Base-by-base conservation (phyloP, 2,329 filamentous ascomycete genomes). In the Fusarium sp. region DNA sequence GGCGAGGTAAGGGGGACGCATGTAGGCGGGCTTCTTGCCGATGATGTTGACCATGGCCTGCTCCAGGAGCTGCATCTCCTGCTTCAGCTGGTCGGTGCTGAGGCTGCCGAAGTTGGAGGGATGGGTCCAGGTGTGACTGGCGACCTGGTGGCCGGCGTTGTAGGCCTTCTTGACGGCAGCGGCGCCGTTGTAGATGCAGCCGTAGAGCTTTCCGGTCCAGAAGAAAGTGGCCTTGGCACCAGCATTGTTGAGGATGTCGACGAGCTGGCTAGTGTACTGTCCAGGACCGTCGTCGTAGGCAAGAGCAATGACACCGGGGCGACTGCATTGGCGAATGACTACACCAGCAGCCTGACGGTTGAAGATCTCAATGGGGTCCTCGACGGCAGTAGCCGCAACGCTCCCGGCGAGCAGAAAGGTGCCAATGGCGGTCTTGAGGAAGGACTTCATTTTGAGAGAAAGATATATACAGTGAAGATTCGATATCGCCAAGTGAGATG, bases 221-320 rank as follows among this genome's bases (percentile, higher is more conserved):
- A 86, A 87, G 75, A 85, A 87, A 4, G 84, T 87, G 7, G 80
- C 85, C 72, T 85, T 85, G 41, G 81, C 84, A 9, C 79, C 81
- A 8, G 79, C 81, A 5, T 73, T 72, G 68, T 85, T 79, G 19
- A 87, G 78, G 17, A 81, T 83, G 68, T 87, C 83, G n/a, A 87
- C 76, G 3, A 87, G 76, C 45, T 78, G 76, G 4, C 75, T 78
- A 0, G 84, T 87, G 71, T 82, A 85, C 54, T 79, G 73, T 60
- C 82, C 84, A 2, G 84, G 84, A 0, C 84, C 84, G 53, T 87
- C 84, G 55, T 87, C 84, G 62, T 84, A 86, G 3, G 84, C 83
- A n/a, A 86, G 78, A 1, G 84, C 83, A 4, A 87, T 73, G 40
- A 81, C 78, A 14, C 80, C 80, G 0, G 83, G 79, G 57, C 77